Conservation (phyloP, 192 early-diverging fungal species). For the Phycomyces blakesleeanus region DNA sequence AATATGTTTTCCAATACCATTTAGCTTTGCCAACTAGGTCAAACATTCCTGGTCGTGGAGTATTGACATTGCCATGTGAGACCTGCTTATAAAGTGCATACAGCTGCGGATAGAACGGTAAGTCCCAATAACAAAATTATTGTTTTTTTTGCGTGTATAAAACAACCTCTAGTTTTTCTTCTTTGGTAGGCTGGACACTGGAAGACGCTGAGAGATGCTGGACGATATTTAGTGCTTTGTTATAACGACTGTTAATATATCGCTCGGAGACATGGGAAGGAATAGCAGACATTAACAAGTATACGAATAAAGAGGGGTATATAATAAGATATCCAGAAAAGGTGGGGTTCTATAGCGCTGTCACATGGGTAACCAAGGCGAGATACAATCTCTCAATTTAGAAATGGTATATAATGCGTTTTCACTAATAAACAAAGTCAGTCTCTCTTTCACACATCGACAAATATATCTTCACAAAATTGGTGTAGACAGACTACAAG, state of each 20-base stretch:
- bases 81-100: slow-evolving; percentile 52
- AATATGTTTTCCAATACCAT: slow-evolving; percentile 25
- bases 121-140: background rate
- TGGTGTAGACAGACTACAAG: too few species aligned
- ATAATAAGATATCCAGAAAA: too few species aligned
- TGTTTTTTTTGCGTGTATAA: background rate
- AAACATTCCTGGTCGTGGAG: slow-evolving; percentile 40
- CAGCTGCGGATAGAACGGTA: slow-evolving; percentile 20
- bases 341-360: too few species aligned
- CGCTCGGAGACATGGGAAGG: too few species aligned
- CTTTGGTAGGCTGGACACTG: slow-evolving; percentile 33
- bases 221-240: slow-evolving; percentile 31
- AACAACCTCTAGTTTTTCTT: slow-evolving; percentile 31
- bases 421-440: too few species aligned
- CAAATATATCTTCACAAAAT: too few species aligned
- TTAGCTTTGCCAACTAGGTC: slow-evolving; percentile 47
- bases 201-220: slow-evolving; percentile 23
- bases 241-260: slow-evolving; percentile 12
- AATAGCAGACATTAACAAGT: too few species aligned
- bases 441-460: too few species aligned
- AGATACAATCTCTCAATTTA: too few species aligned
- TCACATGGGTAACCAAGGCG: too few species aligned
- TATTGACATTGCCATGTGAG: slow-evolving; percentile 35
- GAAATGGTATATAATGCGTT: too few species aligned
- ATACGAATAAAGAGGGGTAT: too few species aligned